Evolutionary conservation across 2,329 filamentous ascomycete genomes (phyloP).

Genomic region (Fusarium citri): DNA sequence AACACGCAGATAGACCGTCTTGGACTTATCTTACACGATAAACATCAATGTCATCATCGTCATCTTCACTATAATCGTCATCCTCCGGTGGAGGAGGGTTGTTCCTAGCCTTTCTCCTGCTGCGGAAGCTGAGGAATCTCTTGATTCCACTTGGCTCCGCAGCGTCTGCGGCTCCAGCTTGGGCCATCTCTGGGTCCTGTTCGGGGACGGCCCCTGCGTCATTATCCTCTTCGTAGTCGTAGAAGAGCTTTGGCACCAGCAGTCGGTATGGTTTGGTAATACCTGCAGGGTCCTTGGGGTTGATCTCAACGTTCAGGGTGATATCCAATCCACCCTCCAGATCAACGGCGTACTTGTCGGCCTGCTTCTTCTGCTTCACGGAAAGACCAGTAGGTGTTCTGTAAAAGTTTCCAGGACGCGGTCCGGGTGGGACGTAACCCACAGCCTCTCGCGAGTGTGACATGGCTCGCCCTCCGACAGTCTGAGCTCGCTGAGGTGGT

Average conservation of each 20-base stretch:
- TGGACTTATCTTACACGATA: constrained; percentile 35
- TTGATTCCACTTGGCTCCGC: constrained; percentile 55
- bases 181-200: constrained; percentile 23
- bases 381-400: constrained; percentile 77
- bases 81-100: constrained; percentile 38
- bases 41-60: constrained; percentile 40
- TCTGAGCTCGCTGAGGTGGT: constrained; percentile 47
- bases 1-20: constrained; percentile 14
- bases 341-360: constrained; percentile 72
- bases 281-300: constrained; percentile 84
- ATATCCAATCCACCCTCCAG: constrained; percentile 88
- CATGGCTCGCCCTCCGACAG: constrained; percentile 47
- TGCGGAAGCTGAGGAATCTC: constrained; percentile 59
- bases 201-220: constrained; percentile 55
- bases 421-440: constrained; percentile 37
- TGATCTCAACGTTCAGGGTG: constrained; percentile 89
- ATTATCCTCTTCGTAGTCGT: constrained; percentile 63
- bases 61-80: constrained; percentile 46
- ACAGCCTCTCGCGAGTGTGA: constrained; percentile 45
- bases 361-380: constrained; percentile 68
- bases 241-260: constrained; percentile 81
- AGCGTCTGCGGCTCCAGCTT: constrained; percentile 22
- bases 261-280: constrained; percentile 89
- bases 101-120: constrained; percentile 47
- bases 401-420: constrained; percentile 63